Conservation (phyloP, 176 grass and related monocot species). For the Rhipidocladum racemiflorum region DNA sequence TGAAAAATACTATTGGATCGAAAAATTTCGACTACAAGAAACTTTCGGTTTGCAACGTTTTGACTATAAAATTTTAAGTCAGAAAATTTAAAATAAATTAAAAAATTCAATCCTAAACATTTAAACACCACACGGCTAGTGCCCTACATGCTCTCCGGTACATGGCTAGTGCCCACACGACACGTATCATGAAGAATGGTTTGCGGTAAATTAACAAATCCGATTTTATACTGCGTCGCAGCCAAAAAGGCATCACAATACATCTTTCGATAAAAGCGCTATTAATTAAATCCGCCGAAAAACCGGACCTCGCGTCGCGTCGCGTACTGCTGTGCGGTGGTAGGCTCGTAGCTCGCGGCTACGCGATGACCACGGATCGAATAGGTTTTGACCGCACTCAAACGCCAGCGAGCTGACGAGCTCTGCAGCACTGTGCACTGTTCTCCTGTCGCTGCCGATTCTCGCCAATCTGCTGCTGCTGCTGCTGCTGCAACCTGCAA, state of each 20-base stretch:
- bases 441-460: not conserved
- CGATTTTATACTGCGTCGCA: not conserved
- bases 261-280: slow-evolving; percentile 27
- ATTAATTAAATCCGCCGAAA: slow-evolving; percentile 10
- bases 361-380: not conserved
- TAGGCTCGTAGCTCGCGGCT: slow-evolving; percentile 32
- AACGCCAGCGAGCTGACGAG: not conserved
- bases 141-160: too few relatives aligned
- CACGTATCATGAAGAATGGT: too few relatives aligned
- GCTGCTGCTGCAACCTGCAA: not conserved
- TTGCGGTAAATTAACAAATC: too few relatives aligned
- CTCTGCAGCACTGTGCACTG: not conserved
- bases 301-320: not conserved
- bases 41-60: too few relatives aligned
- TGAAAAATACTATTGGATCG: too few relatives aligned
- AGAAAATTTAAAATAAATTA: too few relatives aligned
- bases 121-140: too few relatives aligned
- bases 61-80: too few relatives aligned
- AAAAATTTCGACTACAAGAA: too few relatives aligned
- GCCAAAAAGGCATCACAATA: not conserved
- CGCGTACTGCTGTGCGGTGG: not conserved
- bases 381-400: slow-evolving; percentile 40
- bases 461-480: not conserved
- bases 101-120: too few relatives aligned
- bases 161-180: too few relatives aligned